Conservation (phyloP, 306 rosid species). For the Prinsepia uniflora region DNA sequence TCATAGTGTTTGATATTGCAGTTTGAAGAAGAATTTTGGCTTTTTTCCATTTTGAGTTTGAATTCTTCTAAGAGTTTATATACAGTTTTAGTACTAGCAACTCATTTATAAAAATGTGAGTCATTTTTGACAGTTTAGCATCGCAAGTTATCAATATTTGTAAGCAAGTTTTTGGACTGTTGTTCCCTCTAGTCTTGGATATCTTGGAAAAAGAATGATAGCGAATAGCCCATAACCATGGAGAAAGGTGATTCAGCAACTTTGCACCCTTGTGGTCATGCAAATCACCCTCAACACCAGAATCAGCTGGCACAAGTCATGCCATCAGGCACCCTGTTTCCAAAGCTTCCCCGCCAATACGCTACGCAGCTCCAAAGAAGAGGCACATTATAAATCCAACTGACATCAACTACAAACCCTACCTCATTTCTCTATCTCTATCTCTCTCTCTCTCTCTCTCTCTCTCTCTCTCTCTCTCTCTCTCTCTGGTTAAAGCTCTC, state of each 20-base stretch:
- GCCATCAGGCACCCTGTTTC: slow-evolving; percentile 11
- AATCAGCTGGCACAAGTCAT: slow-evolving; percentile 18
- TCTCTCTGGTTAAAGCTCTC: not conserved
- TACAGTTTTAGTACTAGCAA: too few relatives aligned
- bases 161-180: too few relatives aligned
- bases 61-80: too few relatives aligned
- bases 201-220: not conserved
- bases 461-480: not conserved
- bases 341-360: slow-evolving; percentile 1
- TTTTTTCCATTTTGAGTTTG: too few relatives aligned
- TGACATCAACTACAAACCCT: not conserved
- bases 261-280: slow-evolving; percentile 21
- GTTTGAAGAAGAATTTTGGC: too few relatives aligned
- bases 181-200: not conserved
- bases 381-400: slow-evolving; percentile 2
- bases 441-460: not conserved
- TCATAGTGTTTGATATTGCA: too few relatives aligned
- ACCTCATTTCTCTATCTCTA: not conserved
- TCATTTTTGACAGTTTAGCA: too few relatives aligned
- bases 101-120: too few relatives aligned
- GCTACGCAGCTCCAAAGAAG: not conserved
- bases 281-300: slow-evolving; percentile 27
- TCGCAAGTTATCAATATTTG: too few relatives aligned
- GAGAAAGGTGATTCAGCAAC: slow-evolving; percentile 1
- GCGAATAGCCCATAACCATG: not conserved